Conservation (phyloP, 2,329 filamentous ascomycete genomes). For the Bipolaris cookei region DNA sequence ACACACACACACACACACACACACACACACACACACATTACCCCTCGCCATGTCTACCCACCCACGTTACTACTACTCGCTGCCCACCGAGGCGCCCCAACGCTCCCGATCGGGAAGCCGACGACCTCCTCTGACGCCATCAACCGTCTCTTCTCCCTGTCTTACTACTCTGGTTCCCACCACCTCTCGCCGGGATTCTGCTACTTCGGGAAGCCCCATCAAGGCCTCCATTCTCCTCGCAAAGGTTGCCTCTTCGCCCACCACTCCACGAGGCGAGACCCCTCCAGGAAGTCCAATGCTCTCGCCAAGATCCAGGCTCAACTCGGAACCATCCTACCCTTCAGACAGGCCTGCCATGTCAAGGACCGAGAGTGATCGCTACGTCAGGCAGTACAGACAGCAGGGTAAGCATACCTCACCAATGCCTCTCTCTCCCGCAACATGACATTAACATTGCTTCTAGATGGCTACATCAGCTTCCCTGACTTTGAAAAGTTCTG, state of each 20-base stretch:
- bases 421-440: not conserved
- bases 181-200: constrained; percentile 50
- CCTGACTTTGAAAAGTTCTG: constrained; percentile 73
- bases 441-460: constrained; percentile 22
- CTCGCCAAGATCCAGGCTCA: constrained; percentile 38
- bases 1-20: not conserved
- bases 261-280: constrained; percentile 48
- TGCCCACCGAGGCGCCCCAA: constrained; percentile 46
- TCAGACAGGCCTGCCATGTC: constrained; percentile 42
- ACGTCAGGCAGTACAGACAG: constrained; percentile 46
- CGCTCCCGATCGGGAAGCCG: constrained; percentile 47
- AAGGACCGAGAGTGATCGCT: constrained; percentile 48
- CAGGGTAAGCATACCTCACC: constrained; percentile 41
- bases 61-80: constrained; percentile 48
- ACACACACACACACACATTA: constrained; percentile 7
- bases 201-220: constrained; percentile 49
- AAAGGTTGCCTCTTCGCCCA: constrained; percentile 52
- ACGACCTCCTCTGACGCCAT: constrained; percentile 54
- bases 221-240: constrained; percentile 53
- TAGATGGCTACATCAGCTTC: constrained; percentile 72
- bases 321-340: constrained; percentile 36
- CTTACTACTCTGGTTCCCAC: constrained; percentile 51
- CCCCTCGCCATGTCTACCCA: constrained; percentile 43
- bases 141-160: constrained; percentile 54
- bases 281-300: constrained; percentile 40